Base-by-base conservation (phyloP, 192 early-diverging fungal genomes). In the Ramicandelaber brevisporus region DNA sequence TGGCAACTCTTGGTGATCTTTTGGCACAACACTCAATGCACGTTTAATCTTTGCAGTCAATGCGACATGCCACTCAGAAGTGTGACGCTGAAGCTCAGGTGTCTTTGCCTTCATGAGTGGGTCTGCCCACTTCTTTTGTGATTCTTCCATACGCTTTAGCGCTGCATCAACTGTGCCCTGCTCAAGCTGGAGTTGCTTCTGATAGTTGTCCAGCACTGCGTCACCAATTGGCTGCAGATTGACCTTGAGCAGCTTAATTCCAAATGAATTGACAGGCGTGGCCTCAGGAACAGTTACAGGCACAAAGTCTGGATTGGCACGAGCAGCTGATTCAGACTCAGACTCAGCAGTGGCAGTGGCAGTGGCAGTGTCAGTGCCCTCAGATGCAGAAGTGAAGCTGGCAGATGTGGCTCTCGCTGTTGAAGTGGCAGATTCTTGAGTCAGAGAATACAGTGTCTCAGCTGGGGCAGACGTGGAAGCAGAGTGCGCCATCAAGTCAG, bases 141-240 rank as follows among this genome's bases (percentile, higher is more conserved):
- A 53, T 15, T 65, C 51, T 10, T 65, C 52, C 31, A 65, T 49
- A 21, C 62, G 62, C 21, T 73, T 70, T 4, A 77, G 40, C 4
- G 81, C 80, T 0, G 71, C 62, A 17, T 71, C 64, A 25, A 77
- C 69, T 0, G 85, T 65, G 14, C 73, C 69, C 30, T 74, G 69
- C 47, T 96, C 85, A 0, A 96, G 45, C 32, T 66, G 66, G 8
- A 71, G 29, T 43, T 96, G 85, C 30, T 69, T 57, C 10, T 78
- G 68, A 45, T 64, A 78, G 15, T 56, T 51, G 20, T 59, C 44
- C 19, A 69, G 53, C 9, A 63, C 53, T 36, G 53, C 54, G 21
- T 58, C 35, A 11, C 48, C 35, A 2, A 70, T 43, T 0, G 70
- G 59, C 20, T 50, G 38, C n/a, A 88, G 59, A 9, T 72, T 68